Base-by-base conservation (phyloP, 352 stramenopile genomes). In the Globisporangium cylindrosporum region DNA sequence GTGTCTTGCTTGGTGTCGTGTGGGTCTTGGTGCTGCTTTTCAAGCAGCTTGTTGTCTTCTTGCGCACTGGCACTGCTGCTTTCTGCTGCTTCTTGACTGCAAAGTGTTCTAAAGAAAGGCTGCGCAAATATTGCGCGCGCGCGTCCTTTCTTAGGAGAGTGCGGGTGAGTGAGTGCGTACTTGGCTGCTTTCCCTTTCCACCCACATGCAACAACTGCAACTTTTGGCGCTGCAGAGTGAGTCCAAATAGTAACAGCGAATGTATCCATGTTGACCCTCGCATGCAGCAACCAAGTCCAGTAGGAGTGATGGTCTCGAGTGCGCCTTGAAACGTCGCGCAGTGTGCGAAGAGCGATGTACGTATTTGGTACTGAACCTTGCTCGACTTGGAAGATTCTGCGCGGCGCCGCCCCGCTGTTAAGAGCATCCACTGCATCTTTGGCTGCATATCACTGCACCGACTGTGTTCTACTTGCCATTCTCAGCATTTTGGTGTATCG, bases 401-500 rank as follows among this genome's bases (percentile, higher is more conserved):
- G 22, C 43, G 43, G 22, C 43, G 7, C 43, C 43, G 24, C 2
- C 53, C 53, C 20, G 20, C 29, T 14, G 5, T 14, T 22, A 12
- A 48, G 20, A 6, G 20, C 18, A 20, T 25, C 18, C 29, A 2
- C 53, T 58, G 27, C 55, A 27, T 25, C 29, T 1, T 27, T 29
- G 7, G 22, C 55, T 3, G 38, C 24, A 2, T 14, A 20, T 10
- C 49, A 27, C 8, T 62, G 60, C 10, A 3, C 4, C 29, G 7
- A 34, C 18, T 18, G 8, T 66, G 0, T 48, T 29, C 1, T 7
- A 15, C 14, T 14, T 20, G 20, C 3, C 32, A 61, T 15, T 61
- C 24, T 10, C 29, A 48, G 18, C 32, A 48, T 61, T 61, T 61
- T 61, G 32, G 56, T 62, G 32, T 27, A n/a, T 62, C 32, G 1